phyloP scores from a whole-genome alignment of 1,139 yeast genomes.

The Candida sanyaensis region DNA sequence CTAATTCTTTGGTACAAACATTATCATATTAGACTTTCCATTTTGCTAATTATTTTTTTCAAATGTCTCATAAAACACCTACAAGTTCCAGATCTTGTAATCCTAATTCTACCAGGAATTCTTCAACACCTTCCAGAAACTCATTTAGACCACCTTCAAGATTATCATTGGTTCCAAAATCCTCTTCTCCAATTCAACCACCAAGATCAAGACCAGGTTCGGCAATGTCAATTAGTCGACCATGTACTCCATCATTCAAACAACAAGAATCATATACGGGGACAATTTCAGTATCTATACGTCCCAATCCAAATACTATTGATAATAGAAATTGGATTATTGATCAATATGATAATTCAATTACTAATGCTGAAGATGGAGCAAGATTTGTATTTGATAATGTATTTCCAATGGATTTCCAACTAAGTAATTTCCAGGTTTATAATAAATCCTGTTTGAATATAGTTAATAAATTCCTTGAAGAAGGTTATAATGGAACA shows the following conservation, averaged over 20 bases:
- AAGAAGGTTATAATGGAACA: conserved; percentile 82
- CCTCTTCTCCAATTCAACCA: conserved; percentile 18
- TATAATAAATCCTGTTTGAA: conserved; percentile 62
- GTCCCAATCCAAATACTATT: conserved; percentile 52
- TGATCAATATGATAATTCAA: conserved; percentile 36
- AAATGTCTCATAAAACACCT: conserved; percentile 23
- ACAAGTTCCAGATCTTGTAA: conserved; percentile 23
- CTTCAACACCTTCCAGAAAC: conserved; percentile 12
- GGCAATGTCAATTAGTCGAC: conserved; percentile 27
- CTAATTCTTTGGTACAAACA: too few relatives aligned
- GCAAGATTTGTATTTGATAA: conserved; percentile 69
- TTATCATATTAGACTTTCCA: not conserved
- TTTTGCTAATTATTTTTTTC: not conserved
- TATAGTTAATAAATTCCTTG: conserved; percentile 62
- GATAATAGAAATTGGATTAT: conserved; percentile 45
- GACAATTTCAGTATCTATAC: conserved; percentile 50
- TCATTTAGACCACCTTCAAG: conserved; percentile 18
- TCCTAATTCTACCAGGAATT: conserved; percentile 16
- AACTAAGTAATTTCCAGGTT: conserved; percentile 55
- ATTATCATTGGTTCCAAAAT: conserved; percentile 20
- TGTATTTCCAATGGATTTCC: conserved; percentile 53
- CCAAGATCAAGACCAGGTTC: conserved; percentile 43
- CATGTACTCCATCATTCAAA: conserved; percentile 38
- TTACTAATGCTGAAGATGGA: conserved; percentile 53
- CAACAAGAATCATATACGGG: conserved; percentile 49